A percentile compares a stretch with the other conserved stretches of the same genome.
phyloP scores from a whole-genome alignment of 495 filamentous ascomycete genomes.

The Podospora sp. region DNA sequence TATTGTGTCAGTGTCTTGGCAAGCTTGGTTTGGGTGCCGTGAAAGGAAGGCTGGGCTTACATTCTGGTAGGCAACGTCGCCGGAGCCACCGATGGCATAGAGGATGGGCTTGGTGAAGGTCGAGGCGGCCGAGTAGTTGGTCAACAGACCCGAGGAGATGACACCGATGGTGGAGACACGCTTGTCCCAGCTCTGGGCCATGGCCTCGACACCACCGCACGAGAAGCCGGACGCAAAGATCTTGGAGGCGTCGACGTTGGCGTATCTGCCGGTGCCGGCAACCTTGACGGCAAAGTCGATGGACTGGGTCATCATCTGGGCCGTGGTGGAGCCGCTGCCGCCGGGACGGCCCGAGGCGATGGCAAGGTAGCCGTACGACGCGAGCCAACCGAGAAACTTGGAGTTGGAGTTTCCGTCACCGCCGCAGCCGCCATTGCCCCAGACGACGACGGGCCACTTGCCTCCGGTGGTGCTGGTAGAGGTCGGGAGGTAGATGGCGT shows the following conservation, averaged over 20 bases:
- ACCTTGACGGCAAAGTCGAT: slow-evolving; percentile 36
- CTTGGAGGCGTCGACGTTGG: slow-evolving; percentile 31
- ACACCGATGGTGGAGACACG: slow-evolving; percentile 31
- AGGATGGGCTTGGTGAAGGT: slow-evolving; percentile 31
- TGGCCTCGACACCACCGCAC: slow-evolving; percentile 38
- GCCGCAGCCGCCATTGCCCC: slow-evolving; percentile 37
- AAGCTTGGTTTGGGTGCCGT: background rate
- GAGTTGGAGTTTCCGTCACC: slow-evolving; percentile 17
- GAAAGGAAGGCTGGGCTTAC: slow-evolving; percentile 20
- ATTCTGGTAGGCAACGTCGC: slow-evolving; percentile 37
- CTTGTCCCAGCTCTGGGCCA: slow-evolving; percentile 24
- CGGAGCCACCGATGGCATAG: slow-evolving; percentile 29
- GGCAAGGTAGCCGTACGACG: slow-evolving; percentile 33
- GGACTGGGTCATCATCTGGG: slow-evolving; percentile 21
- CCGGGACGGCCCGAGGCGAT: slow-evolving; percentile 34
- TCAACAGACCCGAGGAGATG: slow-evolving; percentile 31
- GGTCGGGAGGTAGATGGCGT: slow-evolving; percentile 31
- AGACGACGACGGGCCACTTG: slow-evolving; percentile 35
- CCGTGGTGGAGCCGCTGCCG: slow-evolving; percentile 26
- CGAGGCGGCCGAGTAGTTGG: slow-evolving; percentile 19
- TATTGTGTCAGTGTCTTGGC: background rate
- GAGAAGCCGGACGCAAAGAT: slow-evolving; percentile 30
- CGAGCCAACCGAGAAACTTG: slow-evolving; percentile 24
- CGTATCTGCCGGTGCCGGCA: slow-evolving; percentile 35
- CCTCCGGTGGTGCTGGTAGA: slow-evolving; percentile 19